Conservation (phyloP, 169 alveolate species). For the Eimeria mitis region DNA sequence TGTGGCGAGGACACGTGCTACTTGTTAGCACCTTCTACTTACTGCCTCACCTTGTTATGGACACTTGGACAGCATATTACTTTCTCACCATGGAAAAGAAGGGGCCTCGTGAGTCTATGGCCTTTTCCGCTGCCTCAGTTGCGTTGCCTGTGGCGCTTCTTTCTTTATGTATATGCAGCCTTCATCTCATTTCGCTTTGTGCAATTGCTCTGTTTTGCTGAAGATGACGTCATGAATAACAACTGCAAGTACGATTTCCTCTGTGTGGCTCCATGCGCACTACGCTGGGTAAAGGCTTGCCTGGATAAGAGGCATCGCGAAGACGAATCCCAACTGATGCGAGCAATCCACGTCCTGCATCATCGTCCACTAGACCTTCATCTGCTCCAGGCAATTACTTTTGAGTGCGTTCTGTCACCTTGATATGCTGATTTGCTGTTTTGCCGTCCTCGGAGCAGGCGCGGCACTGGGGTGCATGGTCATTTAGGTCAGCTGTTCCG, state of each 20-base stretch:
- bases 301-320: conserved; percentile 61
- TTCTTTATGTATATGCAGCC: background rate
- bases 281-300: conserved; percentile 75
- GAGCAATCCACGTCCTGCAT: conserved; percentile 65
- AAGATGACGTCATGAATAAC: conserved; percentile 73
- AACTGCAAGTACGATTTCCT: conserved; percentile 70
- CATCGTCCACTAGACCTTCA: conserved; percentile 65
- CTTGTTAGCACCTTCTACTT: conserved; percentile 70
- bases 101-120: conserved; percentile 73
- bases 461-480: background rate
- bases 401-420: conserved; percentile 22
- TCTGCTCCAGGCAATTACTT: conserved; percentile 56
- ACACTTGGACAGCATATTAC: conserved; percentile 73
- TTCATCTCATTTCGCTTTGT: background rate
- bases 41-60: conserved; percentile 68
- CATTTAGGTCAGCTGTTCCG: background rate
- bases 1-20: conserved; percentile 53
- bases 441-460: background rate
- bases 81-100: conserved; percentile 48
- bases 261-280: conserved; percentile 71
- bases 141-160: background rate
- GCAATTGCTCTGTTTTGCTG: background rate
- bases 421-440: background rate
- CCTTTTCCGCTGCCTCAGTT: background rate
- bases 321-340: conserved; percentile 62